Evolutionary conservation across 2,329 filamentous ascomycete species (phyloP).

Genomic region (Hirsutella rhossiliensis): DNA sequence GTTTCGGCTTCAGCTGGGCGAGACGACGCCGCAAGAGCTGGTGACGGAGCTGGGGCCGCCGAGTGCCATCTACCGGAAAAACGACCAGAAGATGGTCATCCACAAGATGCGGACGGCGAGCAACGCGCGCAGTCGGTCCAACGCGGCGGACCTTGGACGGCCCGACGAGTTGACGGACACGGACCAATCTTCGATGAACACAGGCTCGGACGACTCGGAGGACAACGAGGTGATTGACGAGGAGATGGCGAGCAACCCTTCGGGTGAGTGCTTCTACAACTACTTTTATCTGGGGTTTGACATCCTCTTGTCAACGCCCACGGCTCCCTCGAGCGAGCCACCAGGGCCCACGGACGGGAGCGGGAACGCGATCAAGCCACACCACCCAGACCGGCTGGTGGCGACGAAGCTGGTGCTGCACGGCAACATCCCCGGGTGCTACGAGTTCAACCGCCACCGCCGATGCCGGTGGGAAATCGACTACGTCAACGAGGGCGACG

Average conservation of each 20-base stretch:
- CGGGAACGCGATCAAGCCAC: conserved; percentile 23
- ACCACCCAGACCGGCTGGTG: conserved; percentile 54
- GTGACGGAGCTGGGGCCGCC: conserved; percentile 85
- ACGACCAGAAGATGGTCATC: conserved; percentile 78
- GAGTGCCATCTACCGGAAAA: conserved; percentile 87
- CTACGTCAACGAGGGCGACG: conserved; percentile 38
- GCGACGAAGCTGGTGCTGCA: conserved; percentile 90
- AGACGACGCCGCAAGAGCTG: conserved; percentile 86
- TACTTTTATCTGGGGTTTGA: conserved; percentile 97
- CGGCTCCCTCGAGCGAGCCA: conserved; percentile 49
- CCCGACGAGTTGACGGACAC: conserved; percentile 55
- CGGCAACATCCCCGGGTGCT: conserved; percentile 88
- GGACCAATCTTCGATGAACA: conserved; percentile 63
- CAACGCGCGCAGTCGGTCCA: conserved; percentile 35
- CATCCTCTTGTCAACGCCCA: conserved; percentile 73
- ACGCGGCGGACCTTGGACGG: conserved; percentile 27
- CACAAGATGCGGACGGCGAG: conserved; percentile 52
- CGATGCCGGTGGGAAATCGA: conserved; percentile 75
- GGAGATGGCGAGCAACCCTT: conserved; percentile 38
- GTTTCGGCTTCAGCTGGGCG: conserved; percentile 64
- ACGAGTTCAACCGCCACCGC: conserved; percentile 90
- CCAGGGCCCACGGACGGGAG: conserved; percentile 20
- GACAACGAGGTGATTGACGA: conserved; percentile 47
- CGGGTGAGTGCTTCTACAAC: conserved; percentile 84
- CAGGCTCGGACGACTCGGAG: conserved; percentile 55